These are phyloP conservation scores for Saccharomyces paradoxus DNA, from an alignment of 805 yeast species.

Conservation along the genomic window DNA sequence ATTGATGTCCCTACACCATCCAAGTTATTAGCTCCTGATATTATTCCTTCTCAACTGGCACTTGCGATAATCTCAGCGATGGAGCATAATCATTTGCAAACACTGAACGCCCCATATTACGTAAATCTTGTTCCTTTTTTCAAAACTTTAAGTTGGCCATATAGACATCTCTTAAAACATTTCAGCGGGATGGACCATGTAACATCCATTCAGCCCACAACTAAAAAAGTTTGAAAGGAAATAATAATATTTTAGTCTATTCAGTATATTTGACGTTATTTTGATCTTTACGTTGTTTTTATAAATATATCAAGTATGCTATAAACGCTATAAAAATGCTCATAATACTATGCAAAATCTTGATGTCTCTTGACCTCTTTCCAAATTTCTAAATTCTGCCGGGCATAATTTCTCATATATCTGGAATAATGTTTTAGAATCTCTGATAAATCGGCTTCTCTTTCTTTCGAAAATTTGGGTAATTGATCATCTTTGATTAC, in stretches of 20 bases:
- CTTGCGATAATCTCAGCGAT: conserved; percentile 45
- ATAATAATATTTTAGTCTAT: background rate
- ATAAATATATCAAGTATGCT: background rate
- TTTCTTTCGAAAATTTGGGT: conserved; percentile 21
- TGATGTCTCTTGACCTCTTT: conserved; percentile 13
- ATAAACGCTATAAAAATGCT: background rate
- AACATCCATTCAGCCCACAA: conserved; percentile 8
- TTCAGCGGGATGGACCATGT: conserved; percentile 56
- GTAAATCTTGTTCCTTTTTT: conserved; percentile 66
- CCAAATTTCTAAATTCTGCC: conserved; percentile 26
- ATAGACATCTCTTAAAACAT: conserved; percentile 31
- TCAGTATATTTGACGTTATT: background rate
- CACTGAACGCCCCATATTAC: conserved; percentile 66
- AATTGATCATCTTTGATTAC: conserved; percentile 29
- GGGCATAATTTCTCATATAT: conserved; percentile 24
- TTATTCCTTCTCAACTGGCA: conserved; percentile 65
- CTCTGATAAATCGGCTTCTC: conserved; percentile 18
- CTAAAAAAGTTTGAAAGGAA: background rate
- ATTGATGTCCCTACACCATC: conserved; percentile 67
- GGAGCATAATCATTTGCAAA: conserved; percentile 55
- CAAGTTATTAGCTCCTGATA: conserved; percentile 68
- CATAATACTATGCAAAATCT: background rate
- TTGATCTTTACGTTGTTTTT: background rate
- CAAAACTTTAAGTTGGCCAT: conserved; percentile 65
- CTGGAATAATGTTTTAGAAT: conserved; percentile 23